phyloP scores from a whole-genome alignment of 805 yeast species.

The Blastobotrys muscicola region DNA sequence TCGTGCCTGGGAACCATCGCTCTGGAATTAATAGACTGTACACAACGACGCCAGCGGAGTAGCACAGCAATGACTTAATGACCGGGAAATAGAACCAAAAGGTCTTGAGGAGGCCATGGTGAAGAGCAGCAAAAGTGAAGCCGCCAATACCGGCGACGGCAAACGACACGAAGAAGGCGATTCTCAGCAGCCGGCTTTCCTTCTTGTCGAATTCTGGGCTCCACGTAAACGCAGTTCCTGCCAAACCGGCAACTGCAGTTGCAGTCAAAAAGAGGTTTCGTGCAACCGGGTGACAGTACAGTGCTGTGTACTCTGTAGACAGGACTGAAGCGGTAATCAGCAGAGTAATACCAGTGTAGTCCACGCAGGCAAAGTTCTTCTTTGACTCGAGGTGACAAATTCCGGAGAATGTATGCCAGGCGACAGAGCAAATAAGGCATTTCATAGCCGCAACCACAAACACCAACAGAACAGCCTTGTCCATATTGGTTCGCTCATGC shows the following conservation, averaged over 20 bases:
- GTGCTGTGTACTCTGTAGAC: constrained; percentile 73
- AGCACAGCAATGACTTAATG: constrained; percentile 62
- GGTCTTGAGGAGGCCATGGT: constrained; percentile 48
- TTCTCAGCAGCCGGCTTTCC: constrained; percentile 69
- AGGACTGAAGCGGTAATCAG: constrained; percentile 83
- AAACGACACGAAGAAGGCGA: constrained; percentile 68
- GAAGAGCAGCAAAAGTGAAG: constrained; percentile 43
- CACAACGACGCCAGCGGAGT: constrained; percentile 72
- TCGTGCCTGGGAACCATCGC: constrained; percentile 41
- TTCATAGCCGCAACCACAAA: constrained; percentile 65
- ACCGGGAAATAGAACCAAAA: constrained; percentile 56
- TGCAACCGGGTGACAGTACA: constrained; percentile 47
- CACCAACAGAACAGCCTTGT: constrained; percentile 46
- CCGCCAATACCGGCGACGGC: constrained; percentile 69
- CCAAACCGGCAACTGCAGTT: constrained; percentile 55
- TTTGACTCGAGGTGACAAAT: constrained; percentile 56
- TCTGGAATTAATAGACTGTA: constrained; percentile 88
- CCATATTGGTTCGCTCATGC: constrained; percentile 25
- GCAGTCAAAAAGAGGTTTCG: constrained; percentile 45
- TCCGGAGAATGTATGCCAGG: constrained; percentile 89
- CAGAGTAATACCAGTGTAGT: constrained; percentile 88
- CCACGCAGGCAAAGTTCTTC: constrained; percentile 80
- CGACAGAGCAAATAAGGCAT: constrained; percentile 68
- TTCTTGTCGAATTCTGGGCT: constrained; percentile 86
- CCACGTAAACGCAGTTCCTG: constrained; percentile 81